These are phyloP conservation scores for Penicillium ochrochloron DNA, from an alignment of 495 filamentous ascomycete genomes.

Conservation along the genomic window DNA sequence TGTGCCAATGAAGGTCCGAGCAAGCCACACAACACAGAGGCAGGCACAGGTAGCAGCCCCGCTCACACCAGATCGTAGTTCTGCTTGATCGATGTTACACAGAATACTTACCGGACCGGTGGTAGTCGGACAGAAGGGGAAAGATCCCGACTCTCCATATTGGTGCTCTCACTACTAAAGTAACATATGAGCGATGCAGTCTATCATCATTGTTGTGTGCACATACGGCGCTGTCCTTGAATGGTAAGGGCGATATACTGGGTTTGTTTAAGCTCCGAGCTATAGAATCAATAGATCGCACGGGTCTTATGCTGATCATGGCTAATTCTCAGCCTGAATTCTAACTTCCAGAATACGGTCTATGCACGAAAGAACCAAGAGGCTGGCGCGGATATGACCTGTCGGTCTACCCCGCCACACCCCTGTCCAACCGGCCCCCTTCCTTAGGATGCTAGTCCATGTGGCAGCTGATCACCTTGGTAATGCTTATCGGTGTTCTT, in stretches of 20 bases:
- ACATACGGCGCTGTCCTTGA: background rate
- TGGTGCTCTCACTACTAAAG: background rate
- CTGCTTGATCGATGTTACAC: background rate
- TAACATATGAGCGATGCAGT: background rate
- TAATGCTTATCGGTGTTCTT: background rate
- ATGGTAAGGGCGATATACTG: background rate
- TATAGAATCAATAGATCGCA: too few species aligned
- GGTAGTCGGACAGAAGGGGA: background rate
- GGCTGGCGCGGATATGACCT: background rate
- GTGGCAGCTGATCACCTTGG: background rate
- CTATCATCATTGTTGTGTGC: background rate
- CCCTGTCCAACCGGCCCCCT: background rate
- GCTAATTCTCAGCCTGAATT: background rate
- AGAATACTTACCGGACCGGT: background rate
- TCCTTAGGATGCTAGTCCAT: background rate
- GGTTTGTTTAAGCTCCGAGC: too few species aligned
- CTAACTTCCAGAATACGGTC: background rate
- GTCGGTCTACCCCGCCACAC: background rate
- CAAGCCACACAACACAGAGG: background rate
- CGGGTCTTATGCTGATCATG: background rate
- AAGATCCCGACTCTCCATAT: background rate
- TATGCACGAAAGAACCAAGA: background rate
- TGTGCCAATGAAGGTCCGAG: background rate
- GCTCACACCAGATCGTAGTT: background rate
- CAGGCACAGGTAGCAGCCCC: background rate